Base-by-base conservation (phyloP, 495 filamentous ascomycete genomes). In the Aspergillus indologenus region DNA sequence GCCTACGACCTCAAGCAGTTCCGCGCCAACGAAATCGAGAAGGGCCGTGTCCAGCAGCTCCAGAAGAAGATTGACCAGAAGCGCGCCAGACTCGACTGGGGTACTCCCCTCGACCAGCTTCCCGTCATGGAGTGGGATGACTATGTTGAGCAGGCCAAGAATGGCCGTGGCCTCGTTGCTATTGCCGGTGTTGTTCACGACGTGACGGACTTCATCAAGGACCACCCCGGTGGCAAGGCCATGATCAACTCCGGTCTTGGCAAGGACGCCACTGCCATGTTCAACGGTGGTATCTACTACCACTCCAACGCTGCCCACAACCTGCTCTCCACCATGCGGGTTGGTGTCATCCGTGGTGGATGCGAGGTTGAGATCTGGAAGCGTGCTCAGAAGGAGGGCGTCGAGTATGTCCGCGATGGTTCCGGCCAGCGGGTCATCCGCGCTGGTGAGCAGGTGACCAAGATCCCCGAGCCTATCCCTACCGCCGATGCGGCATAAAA, bases 61-160 rank as follows among this genome's bases (percentile, higher is more conserved):
- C 91, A 96, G 81, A 96, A 96, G 87, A 94, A 93, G 80, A 82
- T 96, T 57, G 91, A 96, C 74, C 87, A 89, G 74, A 89, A 91
- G 79, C 88, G 90, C 57, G 63, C 85, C 49, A 84, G 78, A 58
- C 83, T 96, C 31, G 89, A 95, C 78, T 96, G 91, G 91, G 91
- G 91, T 69, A 81, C 85, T 51, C 90, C 91, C 44, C 83, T 96
- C 21, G 87, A 92, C 66, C 83, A 90, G 61, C 82, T 96, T 0
- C 91, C 91, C 11, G 90, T 96, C 60, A 85, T 96, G 74, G 85
- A 88, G 72, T 96, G 91, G 87, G 90, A 93, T 51, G 90, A 93
- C 58, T 95, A 87, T 61, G 82, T 89, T 54, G 45, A 40, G 15
- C 20, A 92, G 74, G 81, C 84, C 62, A 86, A 87, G 76, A 90